Evolutionary conservation across 2,329 filamentous ascomycete genomes (phyloP), one percentile per base, ranked within the genome.

Genomic region (Aspergillus aculeatinus): DNA sequence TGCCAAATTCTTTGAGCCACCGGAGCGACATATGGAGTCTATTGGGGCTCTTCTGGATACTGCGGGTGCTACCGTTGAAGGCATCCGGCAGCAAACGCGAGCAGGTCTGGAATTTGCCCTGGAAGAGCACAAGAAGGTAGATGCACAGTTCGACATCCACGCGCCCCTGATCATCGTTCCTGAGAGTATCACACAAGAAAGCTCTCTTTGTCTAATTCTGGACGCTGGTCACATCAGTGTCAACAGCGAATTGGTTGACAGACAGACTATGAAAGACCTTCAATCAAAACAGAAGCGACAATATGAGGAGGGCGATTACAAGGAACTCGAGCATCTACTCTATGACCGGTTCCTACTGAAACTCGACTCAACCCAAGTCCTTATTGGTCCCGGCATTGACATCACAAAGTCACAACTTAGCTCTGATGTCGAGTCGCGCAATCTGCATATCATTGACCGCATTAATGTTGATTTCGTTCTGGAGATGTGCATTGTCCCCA

Each of bases 391-490:
- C 0, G 96, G 94, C 0, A 91, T 99, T 51, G 89, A 96, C 57
- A 90, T 91, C 65, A 95, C 96, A 0, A 95, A 94, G 72, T 83
- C 87, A 4, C 92, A 97, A 67, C 82, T 99, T 3, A 83, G 85
- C 12, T 82, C 87, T 29, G 85, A 86, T 63, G 85, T 89, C 27
- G 85, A 89, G 6, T 82, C 83, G 1, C 89, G 88, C 59, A 88
- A 88, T 63, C 83, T 96, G 65, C 94, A 98, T 72, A 87, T 99
- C 57, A 91, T 99, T 39, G 94, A 99, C 74, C 88, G 91, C 65
- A 99, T 99, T 80, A 99, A 96, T 67, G 90, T 99, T 68, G 91
- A 98, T 74, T 98, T 99, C 73, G 87, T 92, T 11, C 87, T 99
- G n/a, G 93, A 97, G 73, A 89, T 90, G 21, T 99, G 93, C 7